These are phyloP conservation scores for Ganoderma meredithae DNA, from an alignment of 1,284 basidiomycete species.

Conservation along the genomic window DNA sequence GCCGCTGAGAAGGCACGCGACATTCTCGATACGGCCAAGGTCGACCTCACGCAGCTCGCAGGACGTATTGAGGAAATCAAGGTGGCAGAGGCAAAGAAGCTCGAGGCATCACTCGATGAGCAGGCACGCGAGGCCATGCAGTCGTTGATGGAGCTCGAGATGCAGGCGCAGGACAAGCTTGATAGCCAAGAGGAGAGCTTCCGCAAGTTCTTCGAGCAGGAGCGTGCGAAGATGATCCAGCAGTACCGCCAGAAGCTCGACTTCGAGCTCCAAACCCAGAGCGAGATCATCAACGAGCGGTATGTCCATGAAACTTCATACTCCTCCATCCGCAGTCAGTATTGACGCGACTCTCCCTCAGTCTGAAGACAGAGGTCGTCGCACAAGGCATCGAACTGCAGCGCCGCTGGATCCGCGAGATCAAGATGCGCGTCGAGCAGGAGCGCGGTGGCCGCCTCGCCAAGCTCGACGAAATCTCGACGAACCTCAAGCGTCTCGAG, in stretches of 20 bases:
- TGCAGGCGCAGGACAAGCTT: slow-evolving; percentile 85
- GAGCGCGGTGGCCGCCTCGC: slow-evolving; percentile 96
- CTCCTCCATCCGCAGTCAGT: too few relatives aligned
- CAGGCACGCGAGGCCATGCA: slow-evolving; percentile 87
- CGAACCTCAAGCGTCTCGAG: slow-evolving; percentile 91
- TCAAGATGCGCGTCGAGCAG: slow-evolving; percentile 95
- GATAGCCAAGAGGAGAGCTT: slow-evolving; percentile 89
- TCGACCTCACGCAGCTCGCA: slow-evolving; percentile 85
- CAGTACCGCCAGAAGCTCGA: slow-evolving; percentile 90
- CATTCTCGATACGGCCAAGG: slow-evolving; percentile 79
- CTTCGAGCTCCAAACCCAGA: slow-evolving; percentile 87
- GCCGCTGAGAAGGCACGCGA: slow-evolving; percentile 73
- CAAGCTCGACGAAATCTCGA: slow-evolving; percentile 93
- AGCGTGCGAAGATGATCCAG: slow-evolving; percentile 78
- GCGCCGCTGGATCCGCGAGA: slow-evolving; percentile 94
- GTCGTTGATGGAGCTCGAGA: slow-evolving; percentile 85
- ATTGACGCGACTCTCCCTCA: slow-evolving; percentile 39
- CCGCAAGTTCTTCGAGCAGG: slow-evolving; percentile 83
- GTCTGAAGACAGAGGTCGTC: slow-evolving; percentile 93
- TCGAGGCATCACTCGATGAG: slow-evolving; percentile 84
- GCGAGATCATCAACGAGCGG: slow-evolving; percentile 94
- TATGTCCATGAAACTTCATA: slow-evolving; percentile 44
- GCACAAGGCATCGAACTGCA: slow-evolving; percentile 98
- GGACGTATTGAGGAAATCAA: slow-evolving; percentile 84
- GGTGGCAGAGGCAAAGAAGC: slow-evolving; percentile 78